A percentile compares a stretch with the other conserved stretches of the same genome.
phyloP scores from a whole-genome alignment of 108 stramenopile species.

The Pseudonitzschia delicatissima region DNA sequence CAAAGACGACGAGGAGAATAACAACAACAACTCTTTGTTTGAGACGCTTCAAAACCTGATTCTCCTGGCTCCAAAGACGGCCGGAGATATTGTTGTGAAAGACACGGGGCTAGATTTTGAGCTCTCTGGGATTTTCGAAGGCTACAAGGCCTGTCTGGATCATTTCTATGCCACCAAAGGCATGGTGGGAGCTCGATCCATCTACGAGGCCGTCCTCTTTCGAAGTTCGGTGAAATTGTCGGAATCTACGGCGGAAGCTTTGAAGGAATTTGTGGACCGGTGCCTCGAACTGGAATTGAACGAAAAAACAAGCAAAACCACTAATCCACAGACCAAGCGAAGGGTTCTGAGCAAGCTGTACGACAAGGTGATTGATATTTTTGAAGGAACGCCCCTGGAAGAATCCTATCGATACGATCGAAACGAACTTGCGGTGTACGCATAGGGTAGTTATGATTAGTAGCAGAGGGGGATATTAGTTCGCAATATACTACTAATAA shows the following conservation, averaged over 20 bases:
- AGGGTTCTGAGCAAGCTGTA: slow-evolving; percentile 42
- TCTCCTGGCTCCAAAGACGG: slow-evolving; percentile 44
- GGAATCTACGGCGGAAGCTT: slow-evolving; percentile 27
- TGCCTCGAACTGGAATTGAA: slow-evolving; percentile 26
- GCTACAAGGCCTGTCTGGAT: slow-evolving; percentile 42
- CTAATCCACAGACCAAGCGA: slow-evolving; percentile 8
- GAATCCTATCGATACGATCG: slow-evolving; percentile 24
- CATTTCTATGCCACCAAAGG: slow-evolving; percentile 27
- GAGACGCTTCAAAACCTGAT: slow-evolving; percentile 56
- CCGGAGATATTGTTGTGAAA: slow-evolving; percentile 18
- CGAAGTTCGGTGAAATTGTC: slow-evolving; percentile 40
- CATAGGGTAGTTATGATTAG: no score
- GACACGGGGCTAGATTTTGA: slow-evolving; percentile 32
- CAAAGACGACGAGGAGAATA: slow-evolving; percentile 3
- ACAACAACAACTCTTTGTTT: slow-evolving; percentile 18
- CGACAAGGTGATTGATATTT: slow-evolving; percentile 53
- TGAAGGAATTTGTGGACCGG: slow-evolving; percentile 49
- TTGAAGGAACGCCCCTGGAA: slow-evolving; percentile 33
- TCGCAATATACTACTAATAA: no score
- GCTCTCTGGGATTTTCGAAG: slow-evolving; percentile 23
- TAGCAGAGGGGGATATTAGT: no score
- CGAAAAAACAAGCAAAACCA: not conserved
- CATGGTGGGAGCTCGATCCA: slow-evolving; percentile 38
- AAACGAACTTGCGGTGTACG: slow-evolving; percentile 26
- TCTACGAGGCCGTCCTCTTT: slow-evolving; percentile 60